Percentiles rank a stretch among this genome's conserved stretches.
Conservation (phyloP, 495 filamentous ascomycete species). For the Talaromyces borbonicus region DNA sequence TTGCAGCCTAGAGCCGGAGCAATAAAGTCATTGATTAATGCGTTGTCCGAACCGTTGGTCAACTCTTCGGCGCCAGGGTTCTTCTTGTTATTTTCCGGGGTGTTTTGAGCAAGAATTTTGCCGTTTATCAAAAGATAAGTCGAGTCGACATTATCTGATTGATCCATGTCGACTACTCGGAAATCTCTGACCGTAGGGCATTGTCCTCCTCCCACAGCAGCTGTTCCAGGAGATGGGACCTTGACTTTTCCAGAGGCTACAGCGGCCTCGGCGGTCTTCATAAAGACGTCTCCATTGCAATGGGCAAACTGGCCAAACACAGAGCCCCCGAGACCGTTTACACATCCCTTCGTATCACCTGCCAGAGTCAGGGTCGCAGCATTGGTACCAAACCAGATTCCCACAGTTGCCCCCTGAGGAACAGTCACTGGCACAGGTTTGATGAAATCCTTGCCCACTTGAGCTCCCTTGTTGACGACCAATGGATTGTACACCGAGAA, state of each 20-base stretch:
- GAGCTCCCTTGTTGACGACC: neutral
- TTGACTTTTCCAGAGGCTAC: neutral
- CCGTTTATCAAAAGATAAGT: conserved; percentile 1
- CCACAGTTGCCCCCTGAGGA: neutral
- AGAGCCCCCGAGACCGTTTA: neutral
- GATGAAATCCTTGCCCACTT: neutral
- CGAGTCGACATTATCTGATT: neutral
- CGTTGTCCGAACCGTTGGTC: neutral
- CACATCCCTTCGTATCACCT: neutral
- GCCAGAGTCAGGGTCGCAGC: neutral
- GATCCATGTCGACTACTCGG: conserved; percentile 1
- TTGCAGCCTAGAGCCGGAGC: neutral
- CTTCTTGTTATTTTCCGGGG: neutral
- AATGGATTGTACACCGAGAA: neutral
- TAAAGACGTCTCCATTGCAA: conserved; percentile 1
- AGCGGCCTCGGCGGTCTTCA: neutral
- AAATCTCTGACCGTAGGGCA: neutral
- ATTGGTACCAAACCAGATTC: conserved; percentile 1
- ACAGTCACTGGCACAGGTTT: neutral
- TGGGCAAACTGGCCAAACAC: neutral
- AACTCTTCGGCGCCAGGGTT: neutral
- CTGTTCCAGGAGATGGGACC: neutral
- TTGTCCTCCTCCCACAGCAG: neutral
- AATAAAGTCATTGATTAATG: conserved; percentile 1
- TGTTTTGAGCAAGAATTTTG: neutral